Evolutionary conservation across 331 rosid species (phyloP), one percentile per base, ranked within the genome.

Genomic region (Malus hybrid): DNA sequence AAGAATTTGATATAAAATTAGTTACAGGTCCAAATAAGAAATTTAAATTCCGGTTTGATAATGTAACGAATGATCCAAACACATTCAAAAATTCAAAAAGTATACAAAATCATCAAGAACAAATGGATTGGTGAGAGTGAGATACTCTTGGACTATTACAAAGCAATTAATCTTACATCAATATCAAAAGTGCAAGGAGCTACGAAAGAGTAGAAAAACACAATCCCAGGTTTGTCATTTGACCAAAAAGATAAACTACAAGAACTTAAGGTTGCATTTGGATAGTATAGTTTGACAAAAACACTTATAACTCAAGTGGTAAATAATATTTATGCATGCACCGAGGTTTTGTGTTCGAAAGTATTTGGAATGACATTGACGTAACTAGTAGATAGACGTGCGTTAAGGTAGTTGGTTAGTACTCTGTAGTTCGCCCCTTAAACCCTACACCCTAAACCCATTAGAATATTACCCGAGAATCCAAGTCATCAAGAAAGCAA

Each of bases 401-500:
- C 3, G 11, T 36, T 36, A 36, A 36, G 1, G 1, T 36, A 36
- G 3, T 7, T 36, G 42, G 10, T 39, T 39, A 39, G 46, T 9
- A 10, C 13, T 3, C 4, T 39, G 46, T 10, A 39, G 1, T 9
- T 3, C 12, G 1, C 46, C 46, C 0, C 13, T 39, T 39, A 39
- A 39, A 39, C 46, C 46, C 46, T 39, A 39, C 46, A 39, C 46
- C 46, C 4, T 39, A 39, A 39, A 39, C 13, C 46, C 46, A 39
- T 39, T 39, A 39, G 46, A 39, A 10, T 39, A 39, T 6, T 85
- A 93, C 98, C 96, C 96, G 18, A 93, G 6, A 6, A 93, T 63
- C 98, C 98, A 93, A 75, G 95, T 86, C 63, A 77, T 20, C 88
- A 93, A 89, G 91, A 93, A 93, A 80, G 84, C 77, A 32, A 78